Conservation (phyloP, 768 basidiomycete genomes). For the Lactarius evosmus region DNA sequence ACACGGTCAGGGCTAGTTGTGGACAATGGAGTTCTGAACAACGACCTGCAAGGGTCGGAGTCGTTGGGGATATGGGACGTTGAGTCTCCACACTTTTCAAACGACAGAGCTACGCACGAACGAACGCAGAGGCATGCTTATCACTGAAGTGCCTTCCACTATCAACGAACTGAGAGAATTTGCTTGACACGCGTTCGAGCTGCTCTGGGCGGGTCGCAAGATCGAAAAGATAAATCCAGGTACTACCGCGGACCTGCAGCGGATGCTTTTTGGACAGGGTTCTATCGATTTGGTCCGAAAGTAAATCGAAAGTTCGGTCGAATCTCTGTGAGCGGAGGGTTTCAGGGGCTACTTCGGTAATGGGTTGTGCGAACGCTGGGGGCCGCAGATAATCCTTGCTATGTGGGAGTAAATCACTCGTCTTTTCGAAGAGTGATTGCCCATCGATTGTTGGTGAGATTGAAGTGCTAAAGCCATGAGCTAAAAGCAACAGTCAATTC, state of each 20-base stretch:
- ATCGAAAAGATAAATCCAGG: slow-evolving; percentile 27
- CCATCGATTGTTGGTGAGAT: background rate
- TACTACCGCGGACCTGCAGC: slow-evolving; percentile 20
- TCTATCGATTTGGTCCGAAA: slow-evolving; percentile 18
- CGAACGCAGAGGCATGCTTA: slow-evolving; percentile 19
- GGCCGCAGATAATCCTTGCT: background rate
- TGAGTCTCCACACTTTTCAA: background rate
- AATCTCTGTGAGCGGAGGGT: slow-evolving; percentile 16
- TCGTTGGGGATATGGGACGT: no score
- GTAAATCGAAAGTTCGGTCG: slow-evolving; percentile 7
- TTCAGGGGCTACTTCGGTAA: background rate
- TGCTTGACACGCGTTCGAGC: slow-evolving; percentile 14
- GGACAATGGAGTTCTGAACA: slow-evolving; percentile 57
- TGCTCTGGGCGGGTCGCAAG: slow-evolving; percentile 23
- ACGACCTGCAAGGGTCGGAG: slow-evolving; percentile 44
- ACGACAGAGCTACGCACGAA: slow-evolving; percentile 18
- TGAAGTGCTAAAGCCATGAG: background rate
- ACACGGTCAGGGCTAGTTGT: slow-evolving; percentile 54
- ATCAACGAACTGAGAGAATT: slow-evolving; percentile 24
- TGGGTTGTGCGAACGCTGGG: background rate
- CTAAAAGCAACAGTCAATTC: slow-evolving; percentile 7
- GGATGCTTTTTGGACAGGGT: background rate
- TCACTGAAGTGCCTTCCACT: slow-evolving; percentile 16
- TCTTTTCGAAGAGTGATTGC: background rate
- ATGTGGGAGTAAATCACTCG: background rate